Percentiles rank a stretch among this genome's conserved stretches.
Conservation (phyloP, 2,329 filamentous ascomycete genomes). For the Leptographium wingfieldii region DNA sequence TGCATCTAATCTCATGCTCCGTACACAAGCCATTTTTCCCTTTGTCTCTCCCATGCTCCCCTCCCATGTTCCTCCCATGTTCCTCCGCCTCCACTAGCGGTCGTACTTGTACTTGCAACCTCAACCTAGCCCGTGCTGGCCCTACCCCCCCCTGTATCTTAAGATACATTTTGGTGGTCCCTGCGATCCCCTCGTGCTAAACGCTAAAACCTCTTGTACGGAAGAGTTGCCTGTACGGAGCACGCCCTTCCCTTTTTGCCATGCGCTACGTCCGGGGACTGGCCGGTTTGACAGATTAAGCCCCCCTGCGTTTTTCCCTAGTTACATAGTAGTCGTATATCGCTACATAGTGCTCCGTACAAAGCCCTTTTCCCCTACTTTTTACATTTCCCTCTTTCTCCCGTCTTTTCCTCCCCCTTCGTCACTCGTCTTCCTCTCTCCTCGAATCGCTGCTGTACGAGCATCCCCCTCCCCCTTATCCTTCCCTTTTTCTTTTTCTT, state of each 20-base stretch:
- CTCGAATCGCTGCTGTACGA: neutral
- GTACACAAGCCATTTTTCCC: neutral
- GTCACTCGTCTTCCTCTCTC: neutral
- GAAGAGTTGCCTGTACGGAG: neutral
- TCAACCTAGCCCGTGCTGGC: neutral
- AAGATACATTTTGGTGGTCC: neutral
- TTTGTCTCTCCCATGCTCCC: neutral
- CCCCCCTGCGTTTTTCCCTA: neutral
- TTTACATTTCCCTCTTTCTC: slow-evolving; percentile 1
- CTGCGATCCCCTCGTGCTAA: slow-evolving; percentile 1
- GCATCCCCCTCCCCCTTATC: neutral
- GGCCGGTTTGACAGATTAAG: slow-evolving; percentile 5
- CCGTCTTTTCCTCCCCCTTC: neutral
- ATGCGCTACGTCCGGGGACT: slow-evolving; percentile 10
- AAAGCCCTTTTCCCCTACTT: neutral
- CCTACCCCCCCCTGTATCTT: neutral
- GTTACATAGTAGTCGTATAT: neutral
- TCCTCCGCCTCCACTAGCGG: neutral
- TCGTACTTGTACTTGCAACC: neutral
- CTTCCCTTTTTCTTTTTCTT: neutral
- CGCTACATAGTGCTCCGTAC: neutral
- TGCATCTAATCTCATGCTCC: neutral
- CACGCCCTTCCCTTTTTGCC: slow-evolving; percentile 5
- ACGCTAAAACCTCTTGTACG: neutral
- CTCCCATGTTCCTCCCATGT: neutral